Percentiles rank a stretch among this genome's conserved stretches.
Conservation (phyloP, 768 basidiomycete genomes). For the Phanerochaete carnosa region DNA sequence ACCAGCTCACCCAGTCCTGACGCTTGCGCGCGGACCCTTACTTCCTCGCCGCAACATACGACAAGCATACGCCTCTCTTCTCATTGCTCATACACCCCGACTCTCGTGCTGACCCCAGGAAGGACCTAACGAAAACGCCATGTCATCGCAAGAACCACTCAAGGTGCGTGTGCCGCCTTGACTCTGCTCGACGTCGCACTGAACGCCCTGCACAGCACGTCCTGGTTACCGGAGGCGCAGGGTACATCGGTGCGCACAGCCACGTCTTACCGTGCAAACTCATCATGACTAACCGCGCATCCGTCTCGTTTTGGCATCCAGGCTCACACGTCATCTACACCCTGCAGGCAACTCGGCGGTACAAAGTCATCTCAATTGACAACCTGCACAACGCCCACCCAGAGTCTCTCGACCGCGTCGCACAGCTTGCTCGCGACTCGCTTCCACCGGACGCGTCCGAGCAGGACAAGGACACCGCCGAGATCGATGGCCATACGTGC, state of each 20-base stretch:
- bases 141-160: constrained; percentile 7
- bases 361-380: constrained; percentile 92
- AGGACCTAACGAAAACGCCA: background rate
- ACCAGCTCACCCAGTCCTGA: background rate
- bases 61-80: background rate
- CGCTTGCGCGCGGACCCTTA: background rate
- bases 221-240: constrained; percentile 77
- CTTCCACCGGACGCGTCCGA: constrained; percentile 65
- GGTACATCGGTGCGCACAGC: constrained; percentile 71
- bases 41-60: background rate
- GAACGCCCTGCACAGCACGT: constrained; percentile 43
- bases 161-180: constrained; percentile 3
- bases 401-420: constrained; percentile 68
- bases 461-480: constrained; percentile 65
- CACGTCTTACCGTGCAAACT: constrained; percentile 2
- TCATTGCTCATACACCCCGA: background rate
- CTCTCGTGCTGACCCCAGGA: background rate
- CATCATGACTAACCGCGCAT: constrained; percentile 8
- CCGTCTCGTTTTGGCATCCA: constrained; percentile 24
- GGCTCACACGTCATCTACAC: constrained; percentile 93
- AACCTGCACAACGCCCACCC: constrained; percentile 92
- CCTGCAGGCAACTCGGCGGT: constrained; percentile 81
- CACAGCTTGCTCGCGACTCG: constrained; percentile 73
- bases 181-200: background rate
- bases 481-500: constrained; percentile 64